phyloP scores from a whole-genome alignment of 345 rosid genomes.

The Punica granatum region DNA sequence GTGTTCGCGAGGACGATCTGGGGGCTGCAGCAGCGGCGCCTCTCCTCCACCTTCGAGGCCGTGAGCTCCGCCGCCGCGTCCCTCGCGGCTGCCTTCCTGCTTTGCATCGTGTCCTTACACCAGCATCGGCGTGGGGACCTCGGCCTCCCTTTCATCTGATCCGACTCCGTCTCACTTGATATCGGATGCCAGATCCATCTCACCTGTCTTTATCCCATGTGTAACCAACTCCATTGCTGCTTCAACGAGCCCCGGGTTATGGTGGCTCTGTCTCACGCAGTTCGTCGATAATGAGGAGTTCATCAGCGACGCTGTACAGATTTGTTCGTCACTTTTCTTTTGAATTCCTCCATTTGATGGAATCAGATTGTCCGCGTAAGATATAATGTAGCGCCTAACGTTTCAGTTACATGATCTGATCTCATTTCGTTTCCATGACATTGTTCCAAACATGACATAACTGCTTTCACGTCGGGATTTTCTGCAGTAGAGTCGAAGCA shows the following conservation, averaged over 20 bases:
- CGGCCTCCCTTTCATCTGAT: slow-evolving; percentile 22
- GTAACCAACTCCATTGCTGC: background rate
- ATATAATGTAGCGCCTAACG: background rate
- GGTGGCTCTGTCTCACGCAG: background rate
- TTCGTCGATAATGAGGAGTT: too few relatives aligned
- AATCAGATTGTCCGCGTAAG: background rate
- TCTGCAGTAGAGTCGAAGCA: too few relatives aligned
- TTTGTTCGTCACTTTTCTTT: background rate
- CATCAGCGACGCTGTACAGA: background rate
- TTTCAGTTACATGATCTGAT: too few relatives aligned
- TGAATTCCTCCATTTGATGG: background rate
- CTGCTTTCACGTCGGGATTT: too few relatives aligned
- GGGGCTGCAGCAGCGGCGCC: slow-evolving; percentile 29
- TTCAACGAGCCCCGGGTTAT: background rate
- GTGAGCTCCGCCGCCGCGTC: slow-evolving; percentile 25
- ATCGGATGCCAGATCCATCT: background rate
- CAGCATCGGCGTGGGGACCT: slow-evolving; percentile 15
- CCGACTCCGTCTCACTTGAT: background rate
- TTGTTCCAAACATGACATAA: background rate
- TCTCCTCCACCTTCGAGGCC: slow-evolving; percentile 18
- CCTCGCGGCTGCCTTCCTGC: slow-evolving; percentile 26
- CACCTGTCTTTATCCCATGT: background rate
- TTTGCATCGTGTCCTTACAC: slow-evolving; percentile 34
- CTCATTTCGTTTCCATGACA: background rate
- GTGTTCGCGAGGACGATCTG: slow-evolving; percentile 20